Conservation (phyloP, 441 rosid genomes). For the Gossypium gossypioides region DNA sequence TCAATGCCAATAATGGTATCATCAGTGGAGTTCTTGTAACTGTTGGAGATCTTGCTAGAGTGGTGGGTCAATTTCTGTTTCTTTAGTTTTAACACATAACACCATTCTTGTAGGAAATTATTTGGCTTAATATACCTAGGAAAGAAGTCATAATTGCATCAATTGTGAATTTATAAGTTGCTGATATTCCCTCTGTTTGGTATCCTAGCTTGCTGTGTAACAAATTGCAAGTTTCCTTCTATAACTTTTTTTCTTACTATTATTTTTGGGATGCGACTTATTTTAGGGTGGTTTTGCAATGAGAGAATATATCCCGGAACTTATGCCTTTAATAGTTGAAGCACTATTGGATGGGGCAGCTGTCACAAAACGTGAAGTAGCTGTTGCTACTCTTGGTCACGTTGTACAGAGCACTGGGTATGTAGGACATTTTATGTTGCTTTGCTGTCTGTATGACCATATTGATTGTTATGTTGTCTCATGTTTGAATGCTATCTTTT, state of each 20-base stretch:
- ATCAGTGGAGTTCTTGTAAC: conserved; percentile 96
- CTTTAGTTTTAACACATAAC: background rate
- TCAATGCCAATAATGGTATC: conserved; percentile 82
- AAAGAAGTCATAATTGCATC: background rate
- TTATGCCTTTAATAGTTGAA: conserved; percentile 97
- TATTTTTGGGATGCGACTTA: conserved; percentile 19
- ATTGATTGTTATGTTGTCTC: background rate
- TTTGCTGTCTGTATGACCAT: background rate
- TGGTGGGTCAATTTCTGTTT: conserved; percentile 51
- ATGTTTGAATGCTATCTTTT: background rate
- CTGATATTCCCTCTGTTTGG: background rate
- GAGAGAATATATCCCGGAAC: conserved; percentile 85
- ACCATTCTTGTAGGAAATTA: background rate
- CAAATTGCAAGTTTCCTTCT: background rate
- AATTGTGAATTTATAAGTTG: background rate
- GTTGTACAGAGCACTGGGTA: conserved; percentile 99
- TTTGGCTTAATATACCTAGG: background rate
- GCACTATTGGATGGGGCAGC: conserved; percentile 99
- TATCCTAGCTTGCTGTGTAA: background rate
- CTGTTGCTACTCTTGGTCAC: conserved; percentile 97
- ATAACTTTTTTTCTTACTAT: conserved; percentile 10
- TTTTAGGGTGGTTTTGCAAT: conserved; percentile 94
- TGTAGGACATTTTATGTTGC: conserved; percentile 15
- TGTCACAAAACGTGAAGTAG: conserved; percentile 93
- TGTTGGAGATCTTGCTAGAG: conserved; percentile 99